These are phyloP conservation scores for Rhodomyrtus psidioides DNA, from an alignment of 441 rosid genomes.

Conservation along the genomic window DNA sequence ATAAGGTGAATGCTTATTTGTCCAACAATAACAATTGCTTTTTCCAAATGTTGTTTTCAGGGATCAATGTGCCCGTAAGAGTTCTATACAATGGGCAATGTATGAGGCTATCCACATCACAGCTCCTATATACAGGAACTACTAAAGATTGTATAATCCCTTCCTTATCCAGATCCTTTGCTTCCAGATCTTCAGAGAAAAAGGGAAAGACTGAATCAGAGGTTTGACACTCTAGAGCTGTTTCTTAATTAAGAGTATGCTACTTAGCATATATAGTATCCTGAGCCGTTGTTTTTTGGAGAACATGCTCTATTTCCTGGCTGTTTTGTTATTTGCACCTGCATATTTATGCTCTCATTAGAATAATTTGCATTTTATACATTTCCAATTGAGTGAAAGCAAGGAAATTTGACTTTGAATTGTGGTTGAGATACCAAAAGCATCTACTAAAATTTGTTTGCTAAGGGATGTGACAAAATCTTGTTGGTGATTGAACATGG, in stretches of 20 bases:
- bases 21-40: background rate
- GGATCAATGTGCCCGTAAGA: background rate
- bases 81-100: background rate
- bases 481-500: background rate
- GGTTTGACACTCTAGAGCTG: conserved; percentile 26
- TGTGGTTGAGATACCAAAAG: background rate
- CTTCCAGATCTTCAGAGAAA: conserved; percentile 54
- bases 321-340: background rate
- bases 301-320: background rate
- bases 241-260: background rate
- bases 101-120: background rate
- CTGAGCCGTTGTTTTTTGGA: background rate
- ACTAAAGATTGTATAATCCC: conserved; percentile 8
- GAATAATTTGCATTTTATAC: background rate
- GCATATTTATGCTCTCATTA: background rate
- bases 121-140: conserved; percentile 15
- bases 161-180: conserved; percentile 46
- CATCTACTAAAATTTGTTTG: background rate
- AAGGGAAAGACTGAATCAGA: conserved; percentile 31
- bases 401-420: background rate
- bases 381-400: background rate
- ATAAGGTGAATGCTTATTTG: background rate
- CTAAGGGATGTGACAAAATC: background rate
- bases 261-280: background rate
- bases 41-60: background rate